Percentiles rank a stretch among this genome's conserved stretches.
Evolutionary conservation across 129 eudicot genomes (phyloP).

Genomic region (Tagetes erecta): DNA sequence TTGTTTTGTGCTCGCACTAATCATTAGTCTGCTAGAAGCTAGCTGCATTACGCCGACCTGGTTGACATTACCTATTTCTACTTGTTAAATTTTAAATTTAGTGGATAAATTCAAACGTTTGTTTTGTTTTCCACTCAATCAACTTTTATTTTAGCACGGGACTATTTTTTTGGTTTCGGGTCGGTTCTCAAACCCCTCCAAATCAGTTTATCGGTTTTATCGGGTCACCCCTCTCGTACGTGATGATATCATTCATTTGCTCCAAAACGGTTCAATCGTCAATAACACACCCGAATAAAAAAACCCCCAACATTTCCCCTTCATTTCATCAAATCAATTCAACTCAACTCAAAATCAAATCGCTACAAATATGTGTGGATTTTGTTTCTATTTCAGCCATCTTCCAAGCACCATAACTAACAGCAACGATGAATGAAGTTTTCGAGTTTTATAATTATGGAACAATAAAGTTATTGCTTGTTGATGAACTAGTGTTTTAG

Average conservation of each 20-base stretch:
- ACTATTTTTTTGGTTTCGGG: too few relatives aligned
- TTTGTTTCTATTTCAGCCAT: conserved; percentile 1
- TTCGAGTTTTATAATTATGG: not conserved
- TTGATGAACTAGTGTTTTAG: not conserved
- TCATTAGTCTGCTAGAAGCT: too few relatives aligned
- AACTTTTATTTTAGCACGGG: too few relatives aligned
- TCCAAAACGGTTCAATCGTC: conserved; percentile 25
- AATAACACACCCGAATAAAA: not conserved
- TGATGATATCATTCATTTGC: conserved; percentile 15
- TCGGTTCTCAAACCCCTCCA: too few relatives aligned
- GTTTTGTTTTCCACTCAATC: too few relatives aligned
- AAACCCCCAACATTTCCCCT: conserved; percentile 16
- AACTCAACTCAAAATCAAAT: conserved; percentile 1
- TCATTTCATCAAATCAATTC: not conserved
- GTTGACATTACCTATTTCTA: too few relatives aligned
- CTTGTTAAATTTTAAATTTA: too few relatives aligned
- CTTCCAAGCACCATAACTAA: conserved; percentile 6
- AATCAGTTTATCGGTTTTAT: too few relatives aligned
- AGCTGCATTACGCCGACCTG: too few relatives aligned
- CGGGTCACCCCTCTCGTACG: not conserved
- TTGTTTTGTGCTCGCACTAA: too few relatives aligned
- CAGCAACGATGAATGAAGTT: conserved; percentile 5
- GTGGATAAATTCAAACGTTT: too few relatives aligned
- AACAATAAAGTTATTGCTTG: conserved; percentile 11
- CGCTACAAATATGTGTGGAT: not conserved